These are phyloP conservation scores for Lunasporangiospora selenospora DNA, from an alignment of 192 early-diverging fungal species.

Conservation along the genomic window DNA sequence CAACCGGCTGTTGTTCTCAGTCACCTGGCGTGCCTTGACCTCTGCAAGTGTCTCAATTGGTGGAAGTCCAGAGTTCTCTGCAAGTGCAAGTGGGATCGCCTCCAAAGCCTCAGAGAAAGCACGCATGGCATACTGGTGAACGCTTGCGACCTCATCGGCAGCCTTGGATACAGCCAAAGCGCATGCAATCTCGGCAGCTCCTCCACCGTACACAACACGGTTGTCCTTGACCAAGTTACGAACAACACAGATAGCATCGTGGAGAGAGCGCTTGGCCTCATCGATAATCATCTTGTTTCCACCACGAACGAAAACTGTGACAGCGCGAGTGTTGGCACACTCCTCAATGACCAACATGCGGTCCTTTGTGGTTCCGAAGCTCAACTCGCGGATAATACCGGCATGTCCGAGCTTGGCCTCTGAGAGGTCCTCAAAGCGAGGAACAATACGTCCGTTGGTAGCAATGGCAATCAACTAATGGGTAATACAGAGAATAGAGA, in stretches of 20 bases:
- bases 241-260: slow-evolving; percentile 99
- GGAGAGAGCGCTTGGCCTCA: slow-evolving; percentile 96
- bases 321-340: slow-evolving; percentile 98
- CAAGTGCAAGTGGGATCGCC: slow-evolving; percentile 89
- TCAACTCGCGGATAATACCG: slow-evolving; percentile 93
- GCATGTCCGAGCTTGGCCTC: slow-evolving; percentile 91
- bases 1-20: slow-evolving; percentile 83
- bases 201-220: slow-evolving; percentile 99
- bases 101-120: slow-evolving; percentile 97
- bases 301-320: slow-evolving; percentile 96
- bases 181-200: slow-evolving; percentile 96
- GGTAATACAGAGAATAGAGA: not conserved
- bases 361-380: slow-evolving; percentile 98
- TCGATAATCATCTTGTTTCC: slow-evolving; percentile 99
- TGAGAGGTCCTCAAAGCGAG: slow-evolving; percentile 96
- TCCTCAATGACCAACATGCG: slow-evolving; percentile 99
- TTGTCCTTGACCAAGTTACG: slow-evolving; percentile 97
- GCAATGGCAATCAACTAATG: slow-evolving; percentile 95
- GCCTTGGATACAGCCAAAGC: slow-evolving; percentile 92
- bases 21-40: slow-evolving; percentile 93
- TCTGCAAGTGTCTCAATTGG: slow-evolving; percentile 97
- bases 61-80: slow-evolving; percentile 97
- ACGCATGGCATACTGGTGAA: slow-evolving; percentile 99
- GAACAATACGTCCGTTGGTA: slow-evolving; percentile 99
- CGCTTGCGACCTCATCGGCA: slow-evolving; percentile 76